Conservation (phyloP, 2,329 filamentous ascomycete genomes). For the Amauroascus verrucosus region DNA sequence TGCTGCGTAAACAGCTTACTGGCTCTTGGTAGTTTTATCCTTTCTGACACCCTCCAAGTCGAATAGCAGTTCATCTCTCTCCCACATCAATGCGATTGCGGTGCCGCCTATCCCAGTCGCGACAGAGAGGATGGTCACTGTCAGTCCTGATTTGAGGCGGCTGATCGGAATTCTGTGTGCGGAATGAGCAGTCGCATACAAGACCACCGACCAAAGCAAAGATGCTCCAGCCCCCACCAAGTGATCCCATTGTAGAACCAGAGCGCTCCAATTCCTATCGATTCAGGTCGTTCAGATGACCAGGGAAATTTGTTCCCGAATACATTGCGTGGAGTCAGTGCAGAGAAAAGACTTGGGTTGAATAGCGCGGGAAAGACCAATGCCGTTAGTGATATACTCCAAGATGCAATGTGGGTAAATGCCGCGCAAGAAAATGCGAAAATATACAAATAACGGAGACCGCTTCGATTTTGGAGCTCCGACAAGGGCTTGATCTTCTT, state of each 20-base stretch:
- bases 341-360: too few species aligned
- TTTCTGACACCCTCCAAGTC: conserved; percentile 25
- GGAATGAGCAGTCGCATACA: too few species aligned
- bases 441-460: too few species aligned
- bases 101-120: conserved; percentile 38
- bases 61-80: conserved; percentile 39
- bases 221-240: conserved; percentile 35
- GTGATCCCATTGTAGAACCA: conserved; percentile 44
- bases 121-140: conserved; percentile 25
- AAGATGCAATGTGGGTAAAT: conserved; percentile 35
- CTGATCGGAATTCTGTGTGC: too few species aligned
- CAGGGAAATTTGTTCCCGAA: conserved; percentile 31
- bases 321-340: conserved; percentile 32
- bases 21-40: conserved; percentile 23
- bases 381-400: conserved; percentile 34
- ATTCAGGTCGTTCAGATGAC: conserved; percentile 23
- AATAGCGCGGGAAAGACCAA: conserved; percentile 27
- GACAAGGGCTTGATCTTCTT: too few species aligned
- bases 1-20: not conserved
- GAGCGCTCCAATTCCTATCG: conserved; percentile 34
- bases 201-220: conserved; percentile 37
- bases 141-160: too few species aligned
- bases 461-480: too few species aligned
- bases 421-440: too few species aligned
- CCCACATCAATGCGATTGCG: conserved; percentile 40